Percentiles rank a stretch among this genome's conserved stretches.
phyloP scores from a whole-genome alignment of 73 alveolate species.

The Blepharisma stoltei region DNA sequence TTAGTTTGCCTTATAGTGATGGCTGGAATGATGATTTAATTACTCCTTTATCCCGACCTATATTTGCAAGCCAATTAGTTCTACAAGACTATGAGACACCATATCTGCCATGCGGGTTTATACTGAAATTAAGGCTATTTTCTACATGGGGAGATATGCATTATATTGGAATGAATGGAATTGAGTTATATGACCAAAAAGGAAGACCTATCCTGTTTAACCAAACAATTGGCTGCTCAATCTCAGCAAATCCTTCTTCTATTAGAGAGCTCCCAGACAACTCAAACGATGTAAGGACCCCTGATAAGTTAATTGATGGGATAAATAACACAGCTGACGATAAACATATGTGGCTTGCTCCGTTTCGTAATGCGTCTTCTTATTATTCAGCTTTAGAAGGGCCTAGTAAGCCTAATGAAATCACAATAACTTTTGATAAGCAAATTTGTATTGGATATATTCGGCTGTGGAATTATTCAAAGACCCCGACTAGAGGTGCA shows the following conservation, averaged over 20 bases:
- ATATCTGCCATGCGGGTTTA: constrained; percentile 64
- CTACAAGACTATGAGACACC: constrained; percentile 57
- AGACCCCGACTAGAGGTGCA: constrained; percentile 81
- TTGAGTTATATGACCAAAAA: constrained; percentile 59
- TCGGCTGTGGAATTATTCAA: constrained; percentile 73
- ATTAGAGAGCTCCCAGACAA: constrained; percentile 50
- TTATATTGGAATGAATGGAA: constrained; percentile 79
- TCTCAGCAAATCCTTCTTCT: constrained; percentile 58
- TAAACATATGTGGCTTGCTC: constrained; percentile 84
- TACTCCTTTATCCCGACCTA: neutral
- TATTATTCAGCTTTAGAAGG: constrained; percentile 44
- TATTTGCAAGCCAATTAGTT: constrained; percentile 6
- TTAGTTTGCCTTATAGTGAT: constrained; percentile 52
- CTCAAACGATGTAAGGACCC: constrained; percentile 68
- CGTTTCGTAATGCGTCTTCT: constrained; percentile 60
- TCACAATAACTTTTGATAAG: constrained; percentile 50
- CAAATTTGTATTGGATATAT: constrained; percentile 58
- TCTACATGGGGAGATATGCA: constrained; percentile 83
- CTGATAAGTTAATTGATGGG: constrained; percentile 76
- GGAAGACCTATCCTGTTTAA: constrained; percentile 45
- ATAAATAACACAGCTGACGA: constrained; percentile 67
- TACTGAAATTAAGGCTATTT: constrained; percentile 48
- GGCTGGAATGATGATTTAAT: constrained; percentile 43
- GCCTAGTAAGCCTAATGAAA: constrained; percentile 42
- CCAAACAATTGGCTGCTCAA: constrained; percentile 32